Evolutionary conservation across 1,139 yeast species (phyloP).

Genomic region (Sugiyamaella castrensis): DNA sequence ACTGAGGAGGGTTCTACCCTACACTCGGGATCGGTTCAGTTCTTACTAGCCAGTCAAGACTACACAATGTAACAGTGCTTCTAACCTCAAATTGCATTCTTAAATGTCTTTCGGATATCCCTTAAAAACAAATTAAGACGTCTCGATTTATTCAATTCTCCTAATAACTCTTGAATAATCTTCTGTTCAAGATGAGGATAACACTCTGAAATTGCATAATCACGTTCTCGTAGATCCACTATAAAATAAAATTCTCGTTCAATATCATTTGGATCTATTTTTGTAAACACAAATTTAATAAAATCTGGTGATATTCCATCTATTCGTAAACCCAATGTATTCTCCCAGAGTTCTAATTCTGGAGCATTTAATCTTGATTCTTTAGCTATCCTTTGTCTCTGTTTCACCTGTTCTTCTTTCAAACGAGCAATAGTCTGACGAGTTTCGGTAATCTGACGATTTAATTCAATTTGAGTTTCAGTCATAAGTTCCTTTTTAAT

Average conservation of each 20-base stretch:
- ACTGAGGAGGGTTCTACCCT: too few species aligned
- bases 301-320: slow-evolving; percentile 32
- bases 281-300: slow-evolving; percentile 31
- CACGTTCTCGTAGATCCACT: slow-evolving; percentile 30
- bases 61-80: too few species aligned
- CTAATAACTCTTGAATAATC: slow-evolving; percentile 18
- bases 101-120: slow-evolving; percentile 25
- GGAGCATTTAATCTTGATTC: slow-evolving; percentile 32
- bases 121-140: slow-evolving; percentile 26
- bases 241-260: slow-evolving; percentile 29
- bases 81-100: background rate
- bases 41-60: too few species aligned
- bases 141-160: slow-evolving; percentile 23
- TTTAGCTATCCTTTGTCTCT: slow-evolving; percentile 23
- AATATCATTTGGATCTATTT: slow-evolving; percentile 29
- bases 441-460: slow-evolving; percentile 20
- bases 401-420: slow-evolving; percentile 21
- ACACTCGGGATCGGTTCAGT: too few species aligned
- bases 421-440: slow-evolving; percentile 17
- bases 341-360: slow-evolving; percentile 34
- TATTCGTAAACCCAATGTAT: slow-evolving; percentile 32
- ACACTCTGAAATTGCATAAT: slow-evolving; percentile 25
- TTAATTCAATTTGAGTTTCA: slow-evolving; percentile 19
- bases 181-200: slow-evolving; percentile 20
- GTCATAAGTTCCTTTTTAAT: slow-evolving; percentile 25